Percentiles rank a stretch among this genome's conserved stretches.
Conservation (phyloP, 2,329 filamentous ascomycete species). For the Didymella arachidicola region DNA sequence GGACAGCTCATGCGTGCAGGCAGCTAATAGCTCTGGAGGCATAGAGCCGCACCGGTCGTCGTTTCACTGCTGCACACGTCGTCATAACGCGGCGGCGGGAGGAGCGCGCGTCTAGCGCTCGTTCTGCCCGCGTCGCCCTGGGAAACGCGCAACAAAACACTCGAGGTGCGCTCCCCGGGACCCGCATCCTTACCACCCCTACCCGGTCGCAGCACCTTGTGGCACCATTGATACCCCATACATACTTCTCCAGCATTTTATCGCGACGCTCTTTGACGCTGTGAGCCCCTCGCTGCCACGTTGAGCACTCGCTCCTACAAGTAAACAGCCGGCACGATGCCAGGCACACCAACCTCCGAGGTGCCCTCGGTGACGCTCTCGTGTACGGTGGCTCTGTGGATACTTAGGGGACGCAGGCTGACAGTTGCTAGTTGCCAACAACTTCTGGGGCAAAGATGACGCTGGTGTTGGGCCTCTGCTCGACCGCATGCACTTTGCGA, state of each 20-base stretch:
- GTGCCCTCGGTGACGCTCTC: slow-evolving; percentile 74
- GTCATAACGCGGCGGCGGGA: slow-evolving; percentile 28
- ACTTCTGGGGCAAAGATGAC: slow-evolving; percentile 99
- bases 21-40: slow-evolving; percentile 1
- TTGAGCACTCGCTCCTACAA: slow-evolving; percentile 30
- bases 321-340: slow-evolving; percentile 59
- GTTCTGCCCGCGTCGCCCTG: slow-evolving; percentile 36
- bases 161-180: slow-evolving; percentile 22
- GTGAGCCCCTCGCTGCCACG: slow-evolving; percentile 20
- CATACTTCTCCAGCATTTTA: slow-evolving; percentile 24
- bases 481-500: slow-evolving; percentile 92
- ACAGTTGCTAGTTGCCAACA: slow-evolving; percentile 83
- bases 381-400: slow-evolving; percentile 58
- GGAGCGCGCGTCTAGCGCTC: slow-evolving; percentile 28
- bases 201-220: slow-evolving; percentile 30
- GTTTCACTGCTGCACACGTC: slow-evolving; percentile 20
- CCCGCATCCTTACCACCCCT: slow-evolving; percentile 36
- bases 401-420: slow-evolving; percentile 37
- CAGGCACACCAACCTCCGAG: slow-evolving; percentile 61
- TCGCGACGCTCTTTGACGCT: slow-evolving; percentile 26
- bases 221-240: slow-evolving; percentile 19
- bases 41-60: slow-evolving; percentile 9
- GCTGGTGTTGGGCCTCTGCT: slow-evolving; percentile 91
- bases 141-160: slow-evolving; percentile 33
- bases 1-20: slow-evolving; percentile 14